Evolutionary conservation across 306 rosid species (phyloP), one percentile per base, ranked within the genome.

Genomic region (Erythrophleum fordii): DNA sequence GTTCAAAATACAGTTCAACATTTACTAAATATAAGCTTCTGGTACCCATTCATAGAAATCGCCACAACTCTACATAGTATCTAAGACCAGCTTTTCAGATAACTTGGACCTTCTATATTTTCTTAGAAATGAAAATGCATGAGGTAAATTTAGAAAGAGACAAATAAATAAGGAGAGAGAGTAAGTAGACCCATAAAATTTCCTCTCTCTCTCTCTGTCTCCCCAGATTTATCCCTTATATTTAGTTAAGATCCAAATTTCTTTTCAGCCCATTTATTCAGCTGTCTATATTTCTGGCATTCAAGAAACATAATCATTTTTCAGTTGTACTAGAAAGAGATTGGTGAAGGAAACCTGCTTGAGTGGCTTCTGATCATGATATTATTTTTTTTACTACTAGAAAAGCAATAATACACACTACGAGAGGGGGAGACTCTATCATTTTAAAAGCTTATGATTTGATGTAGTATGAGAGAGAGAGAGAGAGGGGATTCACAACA

Each of bases 1-100:
- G 71, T 82, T 69, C 18, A 83, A 39, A 76, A 59, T 72, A 66
- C 14, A 59, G 44, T 49, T 85, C 64, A 82, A 77, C 31, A 75
- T 69, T 41, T 28, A 75, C 61, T 77, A 35, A 60, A 72, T 56
- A 77, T 8, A 39, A 76, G 81, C 78, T 76, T 23, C 48, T 49
- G 62, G 42, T 5, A 64, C 16, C 61, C 41, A 37, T 42, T 75
- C 78, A 52, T 31, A 31, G 59, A 65, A 48, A 55, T 62, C 52
- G 12, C 12, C 22, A 76, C 26, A 66, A 52, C 37, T 22, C 67
- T 64, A 72, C 31, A 37, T 31, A 45, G 13, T 4, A 71, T 23
- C 46, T 25, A 71, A 44, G 12, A 53, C 58, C 8, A 4, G 66
- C 34, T 46, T 42, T 46, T 52, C 72, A 69, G 35, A 34, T 58